These are phyloP conservation scores for Ambrosia trifida DNA, from an alignment of 129 eudicot species.

Conservation along the genomic window DNA sequence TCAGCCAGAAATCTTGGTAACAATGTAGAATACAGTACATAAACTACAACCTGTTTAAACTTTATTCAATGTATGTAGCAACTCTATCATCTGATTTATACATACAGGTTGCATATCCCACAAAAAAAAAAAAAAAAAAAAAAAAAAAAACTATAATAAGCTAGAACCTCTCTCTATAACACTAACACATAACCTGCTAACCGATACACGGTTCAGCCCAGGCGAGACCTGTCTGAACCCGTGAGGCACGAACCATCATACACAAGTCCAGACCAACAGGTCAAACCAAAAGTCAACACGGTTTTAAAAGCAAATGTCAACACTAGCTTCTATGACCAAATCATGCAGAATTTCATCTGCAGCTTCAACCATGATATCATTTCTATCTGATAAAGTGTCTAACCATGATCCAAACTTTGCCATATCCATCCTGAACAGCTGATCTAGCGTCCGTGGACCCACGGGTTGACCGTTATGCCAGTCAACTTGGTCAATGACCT, in stretches of 20 bases:
- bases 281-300: slow-evolving; percentile 22
- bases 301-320: slow-evolving; percentile 25
- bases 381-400: slow-evolving; percentile 35
- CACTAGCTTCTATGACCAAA: slow-evolving; percentile 36
- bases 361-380: slow-evolving; percentile 46
- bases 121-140: slow-evolving; percentile 32
- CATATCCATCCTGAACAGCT: slow-evolving; percentile 46
- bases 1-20: not conserved
- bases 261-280: slow-evolving; percentile 19
- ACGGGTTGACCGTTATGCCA: slow-evolving; percentile 42
- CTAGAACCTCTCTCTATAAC: slow-evolving; percentile 23
- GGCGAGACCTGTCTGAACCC: not conserved
- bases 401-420: slow-evolving; percentile 48
- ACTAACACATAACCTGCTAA: slow-evolving; percentile 19
- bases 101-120: slow-evolving; percentile 21
- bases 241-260: slow-evolving; percentile 16
- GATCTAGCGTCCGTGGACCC: slow-evolving; percentile 46
- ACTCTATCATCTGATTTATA: slow-evolving; percentile 26
- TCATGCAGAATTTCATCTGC: slow-evolving; percentile 52
- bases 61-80: slow-evolving; percentile 27
- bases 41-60: slow-evolving; percentile 17
- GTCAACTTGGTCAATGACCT: slow-evolving; percentile 53
- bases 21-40: slow-evolving; percentile 23
- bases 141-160: slow-evolving; percentile 18
- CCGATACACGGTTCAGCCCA: not conserved